Conservation (phyloP, 306 rosid species). For the Vicia sativa region DNA sequence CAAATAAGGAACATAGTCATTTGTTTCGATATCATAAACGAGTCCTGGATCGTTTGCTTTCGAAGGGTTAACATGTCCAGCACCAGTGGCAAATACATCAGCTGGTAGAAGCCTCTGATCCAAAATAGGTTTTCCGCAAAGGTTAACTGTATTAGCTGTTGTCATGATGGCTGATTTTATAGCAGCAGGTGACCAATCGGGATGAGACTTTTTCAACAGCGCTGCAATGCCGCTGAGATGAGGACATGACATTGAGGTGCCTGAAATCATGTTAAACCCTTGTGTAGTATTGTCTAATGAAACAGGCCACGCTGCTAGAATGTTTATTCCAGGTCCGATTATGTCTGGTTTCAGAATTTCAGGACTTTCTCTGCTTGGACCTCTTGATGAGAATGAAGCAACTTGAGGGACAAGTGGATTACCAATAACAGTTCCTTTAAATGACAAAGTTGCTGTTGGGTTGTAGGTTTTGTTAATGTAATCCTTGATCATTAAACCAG, state of each 20-base stretch:
- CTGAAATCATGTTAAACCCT: conserved; percentile 43
- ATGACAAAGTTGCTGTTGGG: conserved; percentile 47
- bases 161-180: too few relatives aligned
- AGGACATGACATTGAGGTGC: conserved; percentile 68
- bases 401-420: conserved; percentile 41
- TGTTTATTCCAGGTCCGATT: conserved; percentile 57
- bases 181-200: too few relatives aligned
- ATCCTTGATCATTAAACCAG: conserved; percentile 43
- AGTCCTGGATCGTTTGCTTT: too few relatives aligned
- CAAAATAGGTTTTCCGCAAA: too few relatives aligned
- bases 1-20: too few relatives aligned
- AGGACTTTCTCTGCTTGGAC: conserved; percentile 48
- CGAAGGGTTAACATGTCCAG: too few relatives aligned
- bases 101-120: too few relatives aligned
- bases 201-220: too few relatives aligned
- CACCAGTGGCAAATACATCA: too few relatives aligned
- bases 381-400: conserved; percentile 61
- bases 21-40: too few relatives aligned
- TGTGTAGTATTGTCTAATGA: conserved; percentile 34
- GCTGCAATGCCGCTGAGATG: too few relatives aligned
- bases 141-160: too few relatives aligned
- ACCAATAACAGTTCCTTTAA: conserved; percentile 51
- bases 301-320: conserved; percentile 59
- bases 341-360: conserved; percentile 68
- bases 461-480: conserved; percentile 45